Base-by-base conservation (phyloP, 2,329 filamentous ascomycete species). In the Cordyceps pruinosa region DNA sequence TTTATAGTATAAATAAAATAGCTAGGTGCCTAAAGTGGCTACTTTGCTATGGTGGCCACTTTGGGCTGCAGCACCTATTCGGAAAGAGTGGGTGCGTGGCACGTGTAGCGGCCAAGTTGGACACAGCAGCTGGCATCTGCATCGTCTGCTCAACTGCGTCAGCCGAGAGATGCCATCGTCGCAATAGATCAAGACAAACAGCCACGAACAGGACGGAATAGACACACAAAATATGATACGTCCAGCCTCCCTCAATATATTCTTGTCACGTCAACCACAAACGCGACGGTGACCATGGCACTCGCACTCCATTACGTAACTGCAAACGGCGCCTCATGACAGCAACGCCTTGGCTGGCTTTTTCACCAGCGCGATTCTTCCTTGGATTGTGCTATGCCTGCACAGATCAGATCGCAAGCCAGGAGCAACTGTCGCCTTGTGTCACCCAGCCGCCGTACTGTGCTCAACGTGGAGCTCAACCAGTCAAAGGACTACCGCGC, bases 231-330 rank as follows among this genome's bases (percentile, higher is more conserved):
- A 19, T 9, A 2, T 9, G 21, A 35, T n/a, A 9, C 2, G 1
- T n/a, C 45, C 37, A 42, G 2, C 7, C 21, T 35, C 35, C 15
- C 17, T 15, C 5, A 45, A 53, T 37, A 28, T 4, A 53, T 3
- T 10, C 23, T 28, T 4, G 4, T 26, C 10, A 10, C 10, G 5
- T 8, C 28, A 19, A 28, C 17, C 19, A 4, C 28, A 45, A 53
- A 45, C 41, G 50, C 50, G 50, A 53, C 41, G 39, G 50, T 45
- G 50, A 21, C 30, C 45, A 35, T 45, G 30, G 19, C 50, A 25
- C 15, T 12, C 21, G 13, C 8, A 32, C 30, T 6, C 30, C 12
- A 32, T 12, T 32, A 32, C 30, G 6, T 32, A 25, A 21, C 21
- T 25, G 21, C 21, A 42, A 42, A 42, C 13, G 15, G 4, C 13